phyloP scores from a whole-genome alignment of 2,329 filamentous ascomycete species.

The Aspergillus tamarii region DNA sequence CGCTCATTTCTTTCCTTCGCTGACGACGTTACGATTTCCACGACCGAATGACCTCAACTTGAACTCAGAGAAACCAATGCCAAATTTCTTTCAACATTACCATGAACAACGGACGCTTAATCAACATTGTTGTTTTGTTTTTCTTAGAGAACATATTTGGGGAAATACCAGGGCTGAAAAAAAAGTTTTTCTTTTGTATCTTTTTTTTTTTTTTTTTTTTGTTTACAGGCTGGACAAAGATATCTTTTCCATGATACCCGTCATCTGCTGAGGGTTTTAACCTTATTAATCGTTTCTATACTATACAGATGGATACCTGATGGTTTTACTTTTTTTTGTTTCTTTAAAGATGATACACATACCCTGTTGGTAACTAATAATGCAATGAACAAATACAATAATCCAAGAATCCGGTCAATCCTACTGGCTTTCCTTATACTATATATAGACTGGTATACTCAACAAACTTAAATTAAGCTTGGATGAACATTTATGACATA shows the following conservation, averaged over 20 bases:
- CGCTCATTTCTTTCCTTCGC: neutral
- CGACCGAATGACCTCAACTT: constrained; percentile 11
- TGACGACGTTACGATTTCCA: constrained; percentile 12
- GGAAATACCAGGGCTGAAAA: neutral
- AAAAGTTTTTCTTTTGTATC: constrained; percentile 7
- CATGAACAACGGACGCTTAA: neutral
- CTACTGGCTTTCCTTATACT: neutral
- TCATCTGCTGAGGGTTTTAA: constrained; percentile 13
- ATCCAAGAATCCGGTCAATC: neutral
- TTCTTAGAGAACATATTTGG: neutral
- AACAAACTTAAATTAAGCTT: neutral
- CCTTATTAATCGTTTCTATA: neutral
- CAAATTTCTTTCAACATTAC: neutral
- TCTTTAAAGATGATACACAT: constrained; percentile 4
- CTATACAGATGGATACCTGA: neutral
- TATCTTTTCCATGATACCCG: constrained; percentile 26
- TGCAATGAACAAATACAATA: neutral
- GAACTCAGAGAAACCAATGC: neutral
- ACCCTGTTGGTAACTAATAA: neutral
- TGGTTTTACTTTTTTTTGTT: neutral
- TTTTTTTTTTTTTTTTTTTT: neutral
- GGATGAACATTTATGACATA: neutral
- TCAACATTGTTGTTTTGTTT: constrained; percentile 5
- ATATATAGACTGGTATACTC: neutral
- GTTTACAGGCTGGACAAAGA: neutral